These are phyloP conservation scores for Crepidotus variabilis DNA, from an alignment of 768 basidiomycete genomes.

Conservation along the genomic window DNA sequence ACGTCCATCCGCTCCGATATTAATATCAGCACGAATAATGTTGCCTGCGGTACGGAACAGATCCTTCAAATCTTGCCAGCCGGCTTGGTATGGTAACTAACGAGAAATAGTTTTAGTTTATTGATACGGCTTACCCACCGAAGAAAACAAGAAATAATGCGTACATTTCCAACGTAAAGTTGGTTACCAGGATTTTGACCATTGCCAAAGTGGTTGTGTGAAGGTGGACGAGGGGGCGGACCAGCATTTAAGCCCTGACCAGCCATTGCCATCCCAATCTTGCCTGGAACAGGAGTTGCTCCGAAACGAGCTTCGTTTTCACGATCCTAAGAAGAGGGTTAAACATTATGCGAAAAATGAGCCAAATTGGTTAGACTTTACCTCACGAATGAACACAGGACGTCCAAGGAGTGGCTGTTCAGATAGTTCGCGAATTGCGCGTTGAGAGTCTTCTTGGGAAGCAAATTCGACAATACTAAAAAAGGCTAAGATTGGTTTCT, in stretches of 20 bases:
- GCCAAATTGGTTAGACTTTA: slow-evolving; percentile 24
- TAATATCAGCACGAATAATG: slow-evolving; percentile 94
- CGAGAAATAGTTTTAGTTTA: neutral
- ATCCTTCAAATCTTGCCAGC: slow-evolving; percentile 98
- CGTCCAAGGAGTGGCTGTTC: slow-evolving; percentile 90
- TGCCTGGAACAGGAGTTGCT: slow-evolving; percentile 91
- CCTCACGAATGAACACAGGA: slow-evolving; percentile 96
- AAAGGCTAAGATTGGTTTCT: slow-evolving; percentile 1
- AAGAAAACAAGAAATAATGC: slow-evolving; percentile 18
- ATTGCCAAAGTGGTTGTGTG: slow-evolving; percentile 68
- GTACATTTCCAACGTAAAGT: slow-evolving; percentile 88
- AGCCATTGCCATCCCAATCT: slow-evolving; percentile 94
- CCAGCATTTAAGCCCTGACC: slow-evolving; percentile 80
- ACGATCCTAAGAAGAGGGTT: slow-evolving; percentile 65
- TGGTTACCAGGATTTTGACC: slow-evolving; percentile 80
- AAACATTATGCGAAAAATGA: neutral
- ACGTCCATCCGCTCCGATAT: slow-evolving; percentile 86
- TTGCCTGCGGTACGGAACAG: slow-evolving; percentile 94
- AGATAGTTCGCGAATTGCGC: slow-evolving; percentile 85
- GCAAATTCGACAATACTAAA: slow-evolving; percentile 92
- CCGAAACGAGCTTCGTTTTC: slow-evolving; percentile 96
- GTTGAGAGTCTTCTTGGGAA: slow-evolving; percentile 84
- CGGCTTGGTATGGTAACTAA: slow-evolving; percentile 93
- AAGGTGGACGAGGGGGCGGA: slow-evolving; percentile 80
- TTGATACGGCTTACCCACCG: neutral